phyloP scores from a whole-genome alignment of 2,329 filamentous ascomycete species.

The Fusarium decemcellulare region DNA sequence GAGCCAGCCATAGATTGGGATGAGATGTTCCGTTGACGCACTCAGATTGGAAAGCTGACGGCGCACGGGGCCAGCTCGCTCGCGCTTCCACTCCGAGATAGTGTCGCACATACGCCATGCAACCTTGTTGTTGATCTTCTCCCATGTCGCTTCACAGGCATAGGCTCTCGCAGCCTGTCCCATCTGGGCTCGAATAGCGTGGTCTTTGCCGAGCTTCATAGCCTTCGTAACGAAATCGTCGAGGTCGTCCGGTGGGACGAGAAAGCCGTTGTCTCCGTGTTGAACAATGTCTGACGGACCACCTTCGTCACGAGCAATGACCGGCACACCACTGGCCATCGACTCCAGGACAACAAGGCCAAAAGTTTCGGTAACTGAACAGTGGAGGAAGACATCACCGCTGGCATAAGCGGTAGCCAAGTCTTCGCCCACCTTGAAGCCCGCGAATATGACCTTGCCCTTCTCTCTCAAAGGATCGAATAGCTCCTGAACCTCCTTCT shows the following conservation, averaged over 20 bases:
- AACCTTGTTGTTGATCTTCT: constrained; percentile 79
- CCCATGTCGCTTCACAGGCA: constrained; percentile 77
- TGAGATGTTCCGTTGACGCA: constrained; percentile 48
- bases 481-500: constrained; percentile 71
- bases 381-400: constrained; percentile 79
- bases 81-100: constrained; percentile 62
- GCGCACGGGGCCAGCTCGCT: constrained; percentile 37
- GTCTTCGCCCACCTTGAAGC: constrained; percentile 72
- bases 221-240: constrained; percentile 70
- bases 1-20: constrained; percentile 61
- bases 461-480: constrained; percentile 65
- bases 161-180: constrained; percentile 64
- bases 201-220: constrained; percentile 63
- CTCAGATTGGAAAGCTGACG: constrained; percentile 30
- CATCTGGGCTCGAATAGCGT: constrained; percentile 60
- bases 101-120: constrained; percentile 73
- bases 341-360: constrained; percentile 79
- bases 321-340: constrained; percentile 79
- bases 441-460: constrained; percentile 75
- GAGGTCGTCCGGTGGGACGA: constrained; percentile 72
- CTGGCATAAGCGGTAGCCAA: constrained; percentile 78
- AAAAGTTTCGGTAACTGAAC: constrained; percentile 80
- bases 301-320: constrained; percentile 78
- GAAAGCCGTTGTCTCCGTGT: constrained; percentile 71
- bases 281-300: constrained; percentile 78